phyloP scores from a whole-genome alignment of 2,329 filamentous ascomycete species.

The Ophiognomonia clavigignenti-juglandacearum region DNA sequence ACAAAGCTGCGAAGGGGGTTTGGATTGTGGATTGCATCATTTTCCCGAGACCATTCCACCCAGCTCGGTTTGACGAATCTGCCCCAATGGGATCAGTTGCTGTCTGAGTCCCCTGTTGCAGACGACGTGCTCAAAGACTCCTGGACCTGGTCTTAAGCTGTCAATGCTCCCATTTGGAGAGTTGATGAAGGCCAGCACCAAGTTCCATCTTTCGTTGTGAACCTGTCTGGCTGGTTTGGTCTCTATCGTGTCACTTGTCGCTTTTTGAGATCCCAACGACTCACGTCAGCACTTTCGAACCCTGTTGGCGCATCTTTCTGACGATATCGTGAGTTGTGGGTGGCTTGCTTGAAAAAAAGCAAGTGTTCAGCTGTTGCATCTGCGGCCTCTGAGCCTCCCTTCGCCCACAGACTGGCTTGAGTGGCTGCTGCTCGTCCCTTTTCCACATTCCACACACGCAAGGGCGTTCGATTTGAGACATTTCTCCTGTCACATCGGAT shows the following conservation, averaged over 20 bases:
- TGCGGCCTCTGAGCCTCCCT: conserved; percentile 6
- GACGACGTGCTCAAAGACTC: conserved; percentile 10
- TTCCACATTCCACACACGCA: conserved; percentile 9
- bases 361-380: conserved; percentile 10
- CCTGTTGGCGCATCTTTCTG: not conserved
- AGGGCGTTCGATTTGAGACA: conserved; percentile 12
- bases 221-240: not conserved
- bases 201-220: not conserved
- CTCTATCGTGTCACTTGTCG: not conserved
- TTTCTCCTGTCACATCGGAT: conserved; percentile 3
- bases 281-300: not conserved
- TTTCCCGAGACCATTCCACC: conserved; percentile 14
- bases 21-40: conserved; percentile 13
- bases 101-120: conserved; percentile 10
- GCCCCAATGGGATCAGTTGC: conserved; percentile 8
- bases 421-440: conserved; percentile 1
- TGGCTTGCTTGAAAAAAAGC: conserved; percentile 10
- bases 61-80: conserved; percentile 1
- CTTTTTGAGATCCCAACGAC: not conserved
- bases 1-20: conserved; percentile 8
- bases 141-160: conserved; percentile 13
- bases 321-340: no score
- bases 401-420: conserved; percentile 3
- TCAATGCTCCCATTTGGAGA: conserved; percentile 2
- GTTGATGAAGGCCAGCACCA: no score